phyloP scores from a whole-genome alignment of 257 asterid species.

The Perilla frutescens region DNA sequence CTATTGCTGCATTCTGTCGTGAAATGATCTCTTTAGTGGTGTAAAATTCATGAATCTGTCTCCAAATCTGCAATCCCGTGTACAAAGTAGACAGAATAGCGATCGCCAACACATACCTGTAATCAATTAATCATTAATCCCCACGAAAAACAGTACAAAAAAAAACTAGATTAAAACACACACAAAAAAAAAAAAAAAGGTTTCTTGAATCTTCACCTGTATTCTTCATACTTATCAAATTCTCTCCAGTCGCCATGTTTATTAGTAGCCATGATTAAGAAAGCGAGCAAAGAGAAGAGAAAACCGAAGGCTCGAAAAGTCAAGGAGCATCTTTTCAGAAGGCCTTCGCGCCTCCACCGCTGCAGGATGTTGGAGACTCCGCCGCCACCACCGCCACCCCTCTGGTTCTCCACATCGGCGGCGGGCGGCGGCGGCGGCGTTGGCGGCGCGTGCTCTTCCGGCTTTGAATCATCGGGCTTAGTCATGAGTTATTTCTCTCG shows the following conservation, averaged over 20 bases:
- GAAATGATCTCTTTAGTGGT: slow-evolving; percentile 47
- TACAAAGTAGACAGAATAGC: slow-evolving; percentile 77
- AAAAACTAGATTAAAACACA: background rate
- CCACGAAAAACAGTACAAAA: background rate
- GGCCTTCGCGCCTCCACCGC: slow-evolving; percentile 69
- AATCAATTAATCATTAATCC: background rate
- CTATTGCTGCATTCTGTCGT: slow-evolving; percentile 38
- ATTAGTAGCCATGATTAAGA: slow-evolving; percentile 72
- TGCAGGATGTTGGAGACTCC: slow-evolving; percentile 30
- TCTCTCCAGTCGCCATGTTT: slow-evolving; percentile 72
- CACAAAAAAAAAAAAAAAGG: background rate
- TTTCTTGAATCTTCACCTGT: slow-evolving; percentile 44
- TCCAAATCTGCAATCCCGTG: slow-evolving; percentile 63
- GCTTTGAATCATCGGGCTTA: slow-evolving; percentile 29
- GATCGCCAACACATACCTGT: slow-evolving; percentile 78
- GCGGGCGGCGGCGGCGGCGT: slow-evolving; percentile 27
- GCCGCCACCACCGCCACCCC: slow-evolving; percentile 29
- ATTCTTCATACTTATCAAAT: slow-evolving; percentile 71
- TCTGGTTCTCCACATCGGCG: slow-evolving; percentile 44
- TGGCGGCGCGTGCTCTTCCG: slow-evolving; percentile 26
- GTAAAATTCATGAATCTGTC: slow-evolving; percentile 57
- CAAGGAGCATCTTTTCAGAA: slow-evolving; percentile 49
- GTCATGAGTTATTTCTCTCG: slow-evolving; percentile 12
- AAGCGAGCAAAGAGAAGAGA: slow-evolving; percentile 72
- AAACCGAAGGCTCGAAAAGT: slow-evolving; percentile 51